Base-by-base conservation (phyloP, 306 rosid species). In the Luffa acutangula region DNA sequence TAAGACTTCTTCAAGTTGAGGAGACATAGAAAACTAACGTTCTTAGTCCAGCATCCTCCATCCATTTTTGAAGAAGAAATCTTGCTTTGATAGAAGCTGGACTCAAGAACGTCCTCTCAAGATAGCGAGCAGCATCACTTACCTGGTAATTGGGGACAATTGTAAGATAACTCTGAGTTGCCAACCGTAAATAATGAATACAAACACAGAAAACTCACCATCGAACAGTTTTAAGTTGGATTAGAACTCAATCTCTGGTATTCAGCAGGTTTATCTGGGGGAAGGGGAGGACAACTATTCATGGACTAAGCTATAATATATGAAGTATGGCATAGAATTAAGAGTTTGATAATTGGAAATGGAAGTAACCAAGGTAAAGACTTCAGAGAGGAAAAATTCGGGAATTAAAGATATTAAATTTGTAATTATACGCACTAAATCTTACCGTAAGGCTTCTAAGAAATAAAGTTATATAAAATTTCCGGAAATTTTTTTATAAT, bases 11-110 rank as follows among this genome's bases (percentile, higher is more conserved):
- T 15, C 76, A 60, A 80, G 34, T 67, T 12, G 52, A 66, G 84
- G 51, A 58, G 81, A 82, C 63, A 81, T 72, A 84, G 87, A 87
- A 83, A 80, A 82, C 97, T 87, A 65, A 95, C 98, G 96, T 95
- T 91, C 90, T 89, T 91, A 95, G 91, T 74, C 96, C 97, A 70
- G 97, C 95, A 82, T 92, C 98, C 80, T 87, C 98, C 98, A 95
- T 95, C 98, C 98, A 95, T 81, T 74, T 82, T 10, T 78, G 87
- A 78, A 91, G 86, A 76, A 90, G 64, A 78, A 83, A 77, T 37
- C 89, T 87, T 7, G 93, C 98, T 85, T 83, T 92, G 79, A 86
- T 64, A 6, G 98, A 82, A 53, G 98, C 97, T 62, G 93, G 92
- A 82, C 98, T 95, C 84, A 91, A 79, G 88, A 95, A 92, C 79